These are phyloP conservation scores for Meira nashicola DNA, from an alignment of 1,284 basidiomycete genomes.

Conservation along the genomic window DNA sequence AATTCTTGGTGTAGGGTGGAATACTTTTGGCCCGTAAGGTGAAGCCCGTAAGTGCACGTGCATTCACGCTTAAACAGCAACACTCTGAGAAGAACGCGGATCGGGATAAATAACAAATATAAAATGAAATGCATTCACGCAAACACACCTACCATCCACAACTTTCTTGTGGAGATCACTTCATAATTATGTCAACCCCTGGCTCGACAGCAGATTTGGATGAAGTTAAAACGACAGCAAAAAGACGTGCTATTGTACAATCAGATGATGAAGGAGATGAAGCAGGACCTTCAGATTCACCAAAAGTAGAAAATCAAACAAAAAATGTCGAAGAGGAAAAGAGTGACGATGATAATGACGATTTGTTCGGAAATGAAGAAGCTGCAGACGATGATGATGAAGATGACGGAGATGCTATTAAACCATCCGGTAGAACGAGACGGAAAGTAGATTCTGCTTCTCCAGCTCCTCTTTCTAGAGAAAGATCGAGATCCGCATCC, in stretches of 20 bases:
- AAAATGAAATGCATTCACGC: too few relatives aligned
- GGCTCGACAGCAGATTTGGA: neutral
- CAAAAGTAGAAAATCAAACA: neutral
- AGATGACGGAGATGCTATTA: constrained; percentile 8
- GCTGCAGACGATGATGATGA: constrained; percentile 7
- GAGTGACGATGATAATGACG: neutral
- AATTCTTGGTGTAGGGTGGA: too few relatives aligned
- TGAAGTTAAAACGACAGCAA: neutral
- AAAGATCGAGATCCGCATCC: neutral
- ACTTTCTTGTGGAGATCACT: too few relatives aligned
- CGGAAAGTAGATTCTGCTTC: constrained; percentile 1
- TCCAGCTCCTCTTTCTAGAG: neutral
- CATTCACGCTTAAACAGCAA: too few relatives aligned
- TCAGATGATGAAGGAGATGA: neutral
- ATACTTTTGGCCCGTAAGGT: too few relatives aligned
- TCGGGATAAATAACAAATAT: too few relatives aligned
- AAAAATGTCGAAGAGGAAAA: too few relatives aligned
- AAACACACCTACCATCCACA: neutral
- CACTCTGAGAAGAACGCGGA: too few relatives aligned
- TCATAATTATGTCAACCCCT: too few relatives aligned
- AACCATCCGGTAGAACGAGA: neutral
- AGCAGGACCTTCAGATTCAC: neutral
- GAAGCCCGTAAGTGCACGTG: too few relatives aligned
- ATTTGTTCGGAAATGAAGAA: constrained; percentile 8
- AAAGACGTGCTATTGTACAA: neutral